These are phyloP conservation scores for Penstemon barbatus DNA, from an alignment of 257 asterid species.

Conservation along the genomic window DNA sequence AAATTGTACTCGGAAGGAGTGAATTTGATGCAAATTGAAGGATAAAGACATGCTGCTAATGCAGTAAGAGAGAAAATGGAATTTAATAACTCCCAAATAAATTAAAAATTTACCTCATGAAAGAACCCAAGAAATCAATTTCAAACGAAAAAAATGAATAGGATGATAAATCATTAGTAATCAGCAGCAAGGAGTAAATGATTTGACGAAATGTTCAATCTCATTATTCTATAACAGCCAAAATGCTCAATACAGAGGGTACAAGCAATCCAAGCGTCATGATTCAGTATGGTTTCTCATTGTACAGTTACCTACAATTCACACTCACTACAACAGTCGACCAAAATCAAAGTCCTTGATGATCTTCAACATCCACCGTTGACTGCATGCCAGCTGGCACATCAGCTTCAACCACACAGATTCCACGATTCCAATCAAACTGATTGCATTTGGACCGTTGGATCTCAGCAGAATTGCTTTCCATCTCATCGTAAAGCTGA, in stretches of 20 bases:
- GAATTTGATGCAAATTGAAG: too few species aligned
- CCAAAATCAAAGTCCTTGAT: slow-evolving; percentile 42
- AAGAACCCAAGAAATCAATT: too few species aligned
- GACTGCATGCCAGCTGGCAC: slow-evolving; percentile 51
- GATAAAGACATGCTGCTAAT: too few species aligned
- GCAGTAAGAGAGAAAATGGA: too few species aligned
- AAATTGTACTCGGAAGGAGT: too few species aligned
- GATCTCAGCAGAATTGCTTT: slow-evolving; percentile 27
- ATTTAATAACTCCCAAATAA: too few species aligned
- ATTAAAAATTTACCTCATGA: too few species aligned
- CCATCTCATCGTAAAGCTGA: slow-evolving; percentile 26
- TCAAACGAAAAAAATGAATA: too few species aligned
- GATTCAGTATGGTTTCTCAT: slow-evolving; percentile 19
- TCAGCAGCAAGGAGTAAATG: not conserved
- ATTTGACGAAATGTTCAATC: not conserved
- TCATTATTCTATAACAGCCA: slow-evolving; percentile 26
- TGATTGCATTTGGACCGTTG: slow-evolving; percentile 41
- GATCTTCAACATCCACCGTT: slow-evolving; percentile 37
- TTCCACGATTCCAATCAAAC: slow-evolving; percentile 45
- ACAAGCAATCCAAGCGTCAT: not conserved
- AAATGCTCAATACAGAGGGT: not conserved
- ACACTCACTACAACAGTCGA: not conserved
- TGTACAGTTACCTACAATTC: slow-evolving; percentile 22
- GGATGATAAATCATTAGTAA: too few species aligned
- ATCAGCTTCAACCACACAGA: slow-evolving; percentile 46